A percentile compares a stretch with the other conserved stretches of the same genome.
These are phyloP conservation scores for Capsicum chinense DNA, from an alignment of 257 asterid genomes.

Conservation along the genomic window DNA sequence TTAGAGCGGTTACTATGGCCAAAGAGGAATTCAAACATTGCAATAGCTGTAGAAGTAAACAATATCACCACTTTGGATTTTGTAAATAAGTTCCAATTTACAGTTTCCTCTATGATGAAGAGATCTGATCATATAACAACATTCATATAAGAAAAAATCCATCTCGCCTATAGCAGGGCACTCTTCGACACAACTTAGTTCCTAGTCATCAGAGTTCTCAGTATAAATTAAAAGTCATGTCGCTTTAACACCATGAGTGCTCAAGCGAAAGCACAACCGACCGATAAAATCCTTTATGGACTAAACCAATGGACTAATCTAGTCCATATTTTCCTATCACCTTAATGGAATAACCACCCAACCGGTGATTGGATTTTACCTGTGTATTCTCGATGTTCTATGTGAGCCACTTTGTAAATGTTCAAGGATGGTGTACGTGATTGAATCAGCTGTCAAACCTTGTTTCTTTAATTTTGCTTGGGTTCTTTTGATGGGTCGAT, in stretches of 20 bases:
- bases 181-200: background rate
- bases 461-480: constrained; percentile 68
- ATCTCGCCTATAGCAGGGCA: background rate
- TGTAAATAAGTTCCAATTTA: no score
- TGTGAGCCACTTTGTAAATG: constrained; percentile 77
- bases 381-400: constrained; percentile 54
- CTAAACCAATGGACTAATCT: background rate
- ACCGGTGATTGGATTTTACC: constrained; percentile 81
- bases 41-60: no score
- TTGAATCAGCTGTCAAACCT: constrained; percentile 54
- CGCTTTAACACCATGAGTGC: no score
- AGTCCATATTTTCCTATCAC: constrained; percentile 38
- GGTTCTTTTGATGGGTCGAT: no score
- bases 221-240: no score
- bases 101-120: background rate
- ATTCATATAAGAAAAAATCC: background rate
- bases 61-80: no score
- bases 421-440: constrained; percentile 56
- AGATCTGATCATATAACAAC: background rate
- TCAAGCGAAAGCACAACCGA: no score
- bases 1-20: no score
- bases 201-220: background rate
- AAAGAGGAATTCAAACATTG: no score
- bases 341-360: constrained; percentile 93
- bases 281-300: no score